These are phyloP conservation scores for Didymella arachidicola DNA, from an alignment of 2,329 filamentous ascomycete species.

Conservation along the genomic window DNA sequence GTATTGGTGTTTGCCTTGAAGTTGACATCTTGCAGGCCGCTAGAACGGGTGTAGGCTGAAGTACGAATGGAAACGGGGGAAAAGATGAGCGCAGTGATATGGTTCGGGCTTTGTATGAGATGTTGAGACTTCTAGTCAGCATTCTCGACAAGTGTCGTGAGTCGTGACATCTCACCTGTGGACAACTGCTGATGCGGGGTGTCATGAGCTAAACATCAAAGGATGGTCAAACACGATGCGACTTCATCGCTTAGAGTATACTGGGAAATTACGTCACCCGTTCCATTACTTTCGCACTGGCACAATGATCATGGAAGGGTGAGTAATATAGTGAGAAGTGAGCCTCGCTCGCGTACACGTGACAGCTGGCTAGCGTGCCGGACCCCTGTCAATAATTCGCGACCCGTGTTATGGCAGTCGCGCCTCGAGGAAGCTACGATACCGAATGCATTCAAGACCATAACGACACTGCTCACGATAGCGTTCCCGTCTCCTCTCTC, in stretches of 20 bases:
- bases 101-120: not conserved
- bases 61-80: not conserved
- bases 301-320: not conserved
- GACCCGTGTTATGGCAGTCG: slow-evolving; percentile 45
- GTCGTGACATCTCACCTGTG: not conserved
- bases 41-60: rapidly evolving
- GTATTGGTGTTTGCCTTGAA: slow-evolving; percentile 20
- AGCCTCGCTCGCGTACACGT: slow-evolving; percentile 29
- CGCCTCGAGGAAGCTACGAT: slow-evolving; percentile 36
- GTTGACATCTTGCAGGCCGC: slow-evolving; percentile 2
- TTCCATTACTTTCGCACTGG: not conserved
- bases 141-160: not conserved
- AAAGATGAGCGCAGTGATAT: not conserved
- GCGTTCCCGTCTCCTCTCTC: not conserved
- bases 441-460: slow-evolving; percentile 34
- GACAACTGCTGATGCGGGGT: slow-evolving; percentile 1
- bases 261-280: not conserved
- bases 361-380: slow-evolving; percentile 28
- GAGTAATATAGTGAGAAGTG: not conserved
- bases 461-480: slow-evolving; percentile 20
- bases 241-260: not conserved
- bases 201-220: not conserved
- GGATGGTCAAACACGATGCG: not conserved
- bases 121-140: not conserved
- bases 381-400: slow-evolving; percentile 35